These are phyloP conservation scores for Fusarium piperis DNA, from an alignment of 2,329 filamentous ascomycete genomes.

Conservation along the genomic window DNA sequence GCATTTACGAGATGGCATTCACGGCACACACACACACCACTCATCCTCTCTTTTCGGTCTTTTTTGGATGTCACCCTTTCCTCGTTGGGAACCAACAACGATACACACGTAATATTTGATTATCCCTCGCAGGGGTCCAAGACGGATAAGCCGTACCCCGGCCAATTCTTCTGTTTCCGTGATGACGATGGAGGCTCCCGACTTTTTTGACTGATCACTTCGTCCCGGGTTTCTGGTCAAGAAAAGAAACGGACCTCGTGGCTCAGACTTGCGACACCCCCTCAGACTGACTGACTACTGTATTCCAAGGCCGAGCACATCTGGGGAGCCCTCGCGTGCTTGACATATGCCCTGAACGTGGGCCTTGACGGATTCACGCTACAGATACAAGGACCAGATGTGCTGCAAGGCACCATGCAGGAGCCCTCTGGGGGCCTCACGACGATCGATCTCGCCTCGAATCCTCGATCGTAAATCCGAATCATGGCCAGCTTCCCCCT, in stretches of 20 bases:
- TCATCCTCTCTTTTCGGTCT: not conserved
- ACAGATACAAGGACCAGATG: slow-evolving; percentile 4
- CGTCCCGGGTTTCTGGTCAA: slow-evolving; percentile 8
- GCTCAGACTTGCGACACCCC: slow-evolving; percentile 33
- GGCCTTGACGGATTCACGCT: slow-evolving; percentile 22
- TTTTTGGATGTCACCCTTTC: slow-evolving; percentile 29
- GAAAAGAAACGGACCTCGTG: slow-evolving; percentile 28
- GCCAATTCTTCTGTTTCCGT: not conserved
- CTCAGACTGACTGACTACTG: not conserved
- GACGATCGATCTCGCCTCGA: slow-evolving; percentile 42
- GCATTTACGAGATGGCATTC: not conserved
- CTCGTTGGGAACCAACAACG: not conserved
- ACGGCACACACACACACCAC: not conserved
- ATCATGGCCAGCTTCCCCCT: slow-evolving; percentile 38
- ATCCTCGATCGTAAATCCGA: slow-evolving; percentile 41
- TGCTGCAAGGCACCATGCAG: slow-evolving; percentile 44
- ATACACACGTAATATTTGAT: slow-evolving; percentile 29
- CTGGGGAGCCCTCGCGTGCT: slow-evolving; percentile 24
- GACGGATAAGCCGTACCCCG: not conserved
- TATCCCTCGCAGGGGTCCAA: slow-evolving; percentile 6
- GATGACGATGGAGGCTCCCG: slow-evolving; percentile 18
- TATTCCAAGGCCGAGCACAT: not conserved
- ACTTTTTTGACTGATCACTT: slow-evolving; percentile 32
- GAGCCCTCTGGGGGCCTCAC: slow-evolving; percentile 25
- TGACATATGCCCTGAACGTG: slow-evolving; percentile 32